Conservation (phyloP, 2,329 filamentous ascomycete species). For the Penicillium aurantiogriseum region DNA sequence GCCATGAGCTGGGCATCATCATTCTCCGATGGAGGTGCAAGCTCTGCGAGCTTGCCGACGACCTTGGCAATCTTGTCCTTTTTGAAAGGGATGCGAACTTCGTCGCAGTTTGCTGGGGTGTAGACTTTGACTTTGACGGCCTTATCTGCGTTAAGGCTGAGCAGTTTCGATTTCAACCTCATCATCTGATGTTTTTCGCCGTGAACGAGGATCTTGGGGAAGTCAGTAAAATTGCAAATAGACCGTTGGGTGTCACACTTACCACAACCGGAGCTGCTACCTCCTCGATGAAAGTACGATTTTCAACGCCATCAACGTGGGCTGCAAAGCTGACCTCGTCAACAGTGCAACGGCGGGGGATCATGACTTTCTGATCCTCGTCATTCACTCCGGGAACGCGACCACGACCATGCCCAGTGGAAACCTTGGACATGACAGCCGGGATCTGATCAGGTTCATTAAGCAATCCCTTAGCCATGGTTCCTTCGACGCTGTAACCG, state of each 20-base stretch:
- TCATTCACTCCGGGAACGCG: conserved; percentile 60
- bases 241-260: conserved; percentile 45
- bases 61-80: conserved; percentile 95
- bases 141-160: conserved; percentile 85
- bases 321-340: conserved; percentile 95
- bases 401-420: conserved; percentile 54
- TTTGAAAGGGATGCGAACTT: conserved; percentile 90
- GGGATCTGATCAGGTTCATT: conserved; percentile 94
- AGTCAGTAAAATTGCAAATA: conserved; percentile 1
- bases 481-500: conserved; percentile 96
- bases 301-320: conserved; percentile 93
- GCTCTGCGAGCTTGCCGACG: conserved; percentile 84
- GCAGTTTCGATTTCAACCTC: conserved; percentile 87
- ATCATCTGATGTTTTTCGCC: conserved; percentile 99
- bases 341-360: conserved; percentile 86
- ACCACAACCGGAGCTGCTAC: conserved; percentile 89
- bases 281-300: conserved; percentile 94
- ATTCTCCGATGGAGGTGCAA: conserved; percentile 61
- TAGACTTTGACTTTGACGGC: conserved; percentile 83
- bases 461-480: conserved; percentile 95
- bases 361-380: conserved; percentile 84
- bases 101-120: conserved; percentile 91
- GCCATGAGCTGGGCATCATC: conserved; percentile 66
- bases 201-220: conserved; percentile 79
- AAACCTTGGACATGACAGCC: conserved; percentile 77